Conservation (phyloP, 2,329 filamentous ascomycete species). For the Cucurbitaria berberidis region DNA sequence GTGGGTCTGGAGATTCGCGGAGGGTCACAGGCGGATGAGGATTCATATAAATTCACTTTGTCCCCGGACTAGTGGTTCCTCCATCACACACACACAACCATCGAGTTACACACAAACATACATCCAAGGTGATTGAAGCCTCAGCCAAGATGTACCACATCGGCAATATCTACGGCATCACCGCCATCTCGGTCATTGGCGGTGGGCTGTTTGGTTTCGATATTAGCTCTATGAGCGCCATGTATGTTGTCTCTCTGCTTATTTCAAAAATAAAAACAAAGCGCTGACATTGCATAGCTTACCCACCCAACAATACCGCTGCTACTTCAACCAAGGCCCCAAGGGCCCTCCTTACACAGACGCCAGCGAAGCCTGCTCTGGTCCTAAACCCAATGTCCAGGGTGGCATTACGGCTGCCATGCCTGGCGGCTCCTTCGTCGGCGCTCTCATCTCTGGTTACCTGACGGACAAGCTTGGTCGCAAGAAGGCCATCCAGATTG, state of each 20-base stretch:
- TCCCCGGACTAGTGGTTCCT: constrained; percentile 3
- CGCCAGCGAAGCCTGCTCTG: constrained; percentile 55
- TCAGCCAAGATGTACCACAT: constrained; percentile 47
- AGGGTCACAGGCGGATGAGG: too few species aligned
- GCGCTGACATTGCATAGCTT: constrained; percentile 55
- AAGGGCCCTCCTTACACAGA: constrained; percentile 42
- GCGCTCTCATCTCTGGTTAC: constrained; percentile 65
- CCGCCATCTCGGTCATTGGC: constrained; percentile 65
- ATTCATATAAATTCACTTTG: constrained; percentile 25
- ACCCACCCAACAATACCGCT: constrained; percentile 71
- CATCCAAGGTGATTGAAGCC: not conserved
- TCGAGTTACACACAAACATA: not conserved
- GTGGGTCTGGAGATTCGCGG: too few species aligned
- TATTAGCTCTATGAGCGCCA: constrained; percentile 73
- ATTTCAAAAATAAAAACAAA: not conserved
- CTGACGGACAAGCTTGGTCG: constrained; percentile 64
- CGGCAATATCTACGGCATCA: constrained; percentile 65
- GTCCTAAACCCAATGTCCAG: constrained; percentile 62
- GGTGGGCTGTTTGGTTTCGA: constrained; percentile 80
- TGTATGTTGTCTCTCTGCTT: constrained; percentile 34
- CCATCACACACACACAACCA: not conserved
- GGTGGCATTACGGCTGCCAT: constrained; percentile 74
- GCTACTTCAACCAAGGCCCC: constrained; percentile 69
- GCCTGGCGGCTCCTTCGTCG: constrained; percentile 73
- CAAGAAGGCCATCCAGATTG: constrained; percentile 60